Conservation (phyloP, 2,329 filamentous ascomycete genomes). For the Fusarium decemcellulare region DNA sequence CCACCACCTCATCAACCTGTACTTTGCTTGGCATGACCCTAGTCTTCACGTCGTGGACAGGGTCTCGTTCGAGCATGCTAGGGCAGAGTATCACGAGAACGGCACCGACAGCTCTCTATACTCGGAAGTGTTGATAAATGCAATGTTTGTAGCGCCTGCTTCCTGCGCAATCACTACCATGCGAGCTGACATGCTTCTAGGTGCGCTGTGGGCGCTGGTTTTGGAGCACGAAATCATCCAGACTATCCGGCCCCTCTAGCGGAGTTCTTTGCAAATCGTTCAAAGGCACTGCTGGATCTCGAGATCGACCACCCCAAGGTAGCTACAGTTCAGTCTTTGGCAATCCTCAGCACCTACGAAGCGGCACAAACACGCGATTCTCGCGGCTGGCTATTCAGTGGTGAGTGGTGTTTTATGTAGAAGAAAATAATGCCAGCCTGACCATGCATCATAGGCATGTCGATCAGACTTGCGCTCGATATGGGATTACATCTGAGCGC, state of each 20-base stretch:
- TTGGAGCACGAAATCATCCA: not conserved
- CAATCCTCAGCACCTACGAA: slow-evolving; percentile 11
- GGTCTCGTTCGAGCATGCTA: not conserved
- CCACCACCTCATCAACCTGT: slow-evolving; percentile 9
- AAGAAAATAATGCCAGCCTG: too few species aligned
- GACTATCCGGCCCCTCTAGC: not conserved
- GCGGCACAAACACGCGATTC: slow-evolving; percentile 6
- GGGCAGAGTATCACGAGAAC: not conserved
- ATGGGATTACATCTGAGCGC: not conserved
- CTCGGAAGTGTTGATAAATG: not conserved
- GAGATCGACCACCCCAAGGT: slow-evolving; percentile 7
- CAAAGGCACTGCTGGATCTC: slow-evolving; percentile 8
- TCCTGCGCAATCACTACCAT: too few species aligned
- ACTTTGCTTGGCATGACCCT: slow-evolving; percentile 20
- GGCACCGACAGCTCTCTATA: not conserved
- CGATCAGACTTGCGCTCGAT: not conserved
- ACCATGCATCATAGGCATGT: not conserved
- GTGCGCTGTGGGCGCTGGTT: slow-evolving; percentile 1
- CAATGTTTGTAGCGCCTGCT: not conserved
- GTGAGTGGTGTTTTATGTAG: not conserved
- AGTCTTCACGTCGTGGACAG: slow-evolving; percentile 11
- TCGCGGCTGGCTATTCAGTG: slow-evolving; percentile 12
- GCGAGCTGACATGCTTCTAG: too few species aligned
- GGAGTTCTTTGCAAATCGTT: slow-evolving; percentile 13
- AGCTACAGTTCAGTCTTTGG: slow-evolving; percentile 7